Percentiles rank a stretch among this genome's conserved stretches.
Conservation (phyloP, 306 rosid genomes). For the Boehmeria nivea region DNA sequence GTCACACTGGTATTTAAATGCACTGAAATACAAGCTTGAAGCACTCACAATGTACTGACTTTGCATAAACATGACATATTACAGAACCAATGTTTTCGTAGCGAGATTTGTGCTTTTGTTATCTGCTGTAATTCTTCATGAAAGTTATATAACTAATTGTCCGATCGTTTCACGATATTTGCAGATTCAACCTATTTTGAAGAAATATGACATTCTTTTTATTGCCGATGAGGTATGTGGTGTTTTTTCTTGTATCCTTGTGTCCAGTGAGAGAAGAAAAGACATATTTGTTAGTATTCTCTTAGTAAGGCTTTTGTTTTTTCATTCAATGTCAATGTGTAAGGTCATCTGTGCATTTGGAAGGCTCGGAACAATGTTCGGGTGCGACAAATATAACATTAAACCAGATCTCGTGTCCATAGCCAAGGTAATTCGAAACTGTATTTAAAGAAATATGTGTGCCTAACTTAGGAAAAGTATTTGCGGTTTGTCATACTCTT, state of each 20-base stretch:
- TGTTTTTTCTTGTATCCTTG: conserved; percentile 16
- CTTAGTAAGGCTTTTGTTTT: conserved; percentile 14
- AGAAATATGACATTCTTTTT: conserved; percentile 92
- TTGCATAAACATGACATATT: too few relatives aligned
- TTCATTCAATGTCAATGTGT: conserved; percentile 15
- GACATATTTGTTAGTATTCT: conserved; percentile 10
- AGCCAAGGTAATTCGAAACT: conserved; percentile 66
- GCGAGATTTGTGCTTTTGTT: too few relatives aligned
- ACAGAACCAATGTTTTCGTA: too few relatives aligned
- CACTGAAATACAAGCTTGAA: too few relatives aligned
- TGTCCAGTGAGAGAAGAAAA: not conserved
- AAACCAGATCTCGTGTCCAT: conserved; percentile 89
- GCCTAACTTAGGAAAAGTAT: conserved; percentile 1
- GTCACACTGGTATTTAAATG: too few relatives aligned
- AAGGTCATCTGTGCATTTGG: conserved; percentile 96
- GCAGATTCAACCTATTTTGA: conserved; percentile 84
- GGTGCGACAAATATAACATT: conserved; percentile 81
- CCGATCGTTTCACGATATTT: too few relatives aligned
- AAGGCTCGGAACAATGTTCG: conserved; percentile 86
- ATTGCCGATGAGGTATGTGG: conserved; percentile 81
- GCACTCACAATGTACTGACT: too few relatives aligned
- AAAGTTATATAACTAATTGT: too few relatives aligned
- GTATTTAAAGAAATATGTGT: not conserved
- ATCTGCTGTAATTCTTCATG: too few relatives aligned
- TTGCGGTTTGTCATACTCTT: not conserved